Percentiles rank a stretch among this genome's conserved stretches.
phyloP scores from a whole-genome alignment of 805 yeast species.

The Metschnikowia kofuensis region DNA sequence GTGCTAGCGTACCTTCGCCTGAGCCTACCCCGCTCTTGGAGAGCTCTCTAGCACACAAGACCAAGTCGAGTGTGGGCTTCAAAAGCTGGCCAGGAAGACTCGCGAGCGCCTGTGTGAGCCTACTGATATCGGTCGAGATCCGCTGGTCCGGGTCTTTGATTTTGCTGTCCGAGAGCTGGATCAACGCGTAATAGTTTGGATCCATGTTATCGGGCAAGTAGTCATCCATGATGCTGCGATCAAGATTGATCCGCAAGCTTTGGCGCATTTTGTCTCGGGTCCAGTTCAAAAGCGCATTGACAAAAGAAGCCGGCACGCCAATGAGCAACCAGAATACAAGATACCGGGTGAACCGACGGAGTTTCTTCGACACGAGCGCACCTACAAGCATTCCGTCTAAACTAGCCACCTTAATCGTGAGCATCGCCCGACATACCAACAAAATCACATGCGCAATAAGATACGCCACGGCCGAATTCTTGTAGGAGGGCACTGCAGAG shows the following conservation, averaged over 20 bases:
- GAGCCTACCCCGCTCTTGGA: slow-evolving; percentile 62
- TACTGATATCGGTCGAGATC: slow-evolving; percentile 74
- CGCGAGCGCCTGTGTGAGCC: slow-evolving; percentile 69
- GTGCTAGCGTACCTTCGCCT: slow-evolving; percentile 73
- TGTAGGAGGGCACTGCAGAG: slow-evolving; percentile 33
- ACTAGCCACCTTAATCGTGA: slow-evolving; percentile 80
- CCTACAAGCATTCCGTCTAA: slow-evolving; percentile 86
- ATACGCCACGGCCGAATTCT: slow-evolving; percentile 29
- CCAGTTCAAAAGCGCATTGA: slow-evolving; percentile 67
- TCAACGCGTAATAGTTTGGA: slow-evolving; percentile 71
- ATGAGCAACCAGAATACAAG: slow-evolving; percentile 75
- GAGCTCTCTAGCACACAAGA: slow-evolving; percentile 77
- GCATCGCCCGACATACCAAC: slow-evolving; percentile 62
- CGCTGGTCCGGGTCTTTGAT: slow-evolving; percentile 80
- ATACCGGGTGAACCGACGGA: slow-evolving; percentile 59
- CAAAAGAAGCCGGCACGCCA: slow-evolving; percentile 82
- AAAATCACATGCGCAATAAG: slow-evolving; percentile 55
- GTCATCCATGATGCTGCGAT: slow-evolving; percentile 59
- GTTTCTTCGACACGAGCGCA: slow-evolving; percentile 67
- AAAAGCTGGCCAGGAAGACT: slow-evolving; percentile 77
- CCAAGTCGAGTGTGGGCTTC: slow-evolving; percentile 77
- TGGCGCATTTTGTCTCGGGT: slow-evolving; percentile 57
- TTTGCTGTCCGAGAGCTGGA: slow-evolving; percentile 50
- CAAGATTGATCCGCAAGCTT: slow-evolving; percentile 60
- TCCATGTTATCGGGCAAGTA: slow-evolving; percentile 69